phyloP scores from a whole-genome alignment of 2,329 filamentous ascomycete genomes.

The Arthrobotrys musiformis region DNA sequence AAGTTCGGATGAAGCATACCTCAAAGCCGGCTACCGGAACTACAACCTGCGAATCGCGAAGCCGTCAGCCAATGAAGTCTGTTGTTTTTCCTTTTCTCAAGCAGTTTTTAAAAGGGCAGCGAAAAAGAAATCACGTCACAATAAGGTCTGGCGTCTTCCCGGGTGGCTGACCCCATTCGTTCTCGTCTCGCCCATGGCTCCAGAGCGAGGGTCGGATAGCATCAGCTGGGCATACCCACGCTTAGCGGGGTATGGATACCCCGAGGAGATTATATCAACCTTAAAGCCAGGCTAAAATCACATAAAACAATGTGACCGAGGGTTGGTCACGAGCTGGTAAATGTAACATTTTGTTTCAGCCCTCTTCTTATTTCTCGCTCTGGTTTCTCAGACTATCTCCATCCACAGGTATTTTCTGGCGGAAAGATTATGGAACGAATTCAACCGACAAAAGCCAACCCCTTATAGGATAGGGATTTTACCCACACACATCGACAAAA shows the following conservation, averaged over 20 bases:
- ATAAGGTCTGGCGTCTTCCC: conserved; percentile 52
- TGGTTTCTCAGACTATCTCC: conserved; percentile 13
- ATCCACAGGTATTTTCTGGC: conserved; percentile 7
- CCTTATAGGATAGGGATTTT: conserved; percentile 17
- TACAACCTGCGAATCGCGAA: conserved; percentile 50
- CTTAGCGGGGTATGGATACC: conserved; percentile 35
- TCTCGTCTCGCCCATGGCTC: conserved; percentile 36
- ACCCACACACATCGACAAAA: background rate
- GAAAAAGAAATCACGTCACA: conserved; percentile 48
- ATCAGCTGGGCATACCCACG: conserved; percentile 6
- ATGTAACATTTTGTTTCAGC: conserved; percentile 39
- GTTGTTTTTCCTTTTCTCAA: conserved; percentile 9
- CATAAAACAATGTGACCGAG: conserved; percentile 15
- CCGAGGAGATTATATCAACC: conserved; percentile 22
- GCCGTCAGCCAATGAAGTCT: conserved; percentile 25
- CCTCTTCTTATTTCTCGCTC: too few species aligned
- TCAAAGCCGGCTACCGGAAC: conserved; percentile 37
- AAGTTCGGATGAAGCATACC: conserved; percentile 29
- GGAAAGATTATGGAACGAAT: conserved; percentile 52
- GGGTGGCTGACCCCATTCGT: conserved; percentile 42
- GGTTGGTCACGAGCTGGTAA: conserved; percentile 43
- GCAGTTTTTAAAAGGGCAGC: conserved; percentile 35
- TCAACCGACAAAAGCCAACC: conserved; percentile 12
- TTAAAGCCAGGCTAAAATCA: conserved; percentile 39
- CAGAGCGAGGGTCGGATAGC: conserved; percentile 3